Conservation (phyloP, 768 basidiomycete genomes). For the Russula compacta region DNA sequence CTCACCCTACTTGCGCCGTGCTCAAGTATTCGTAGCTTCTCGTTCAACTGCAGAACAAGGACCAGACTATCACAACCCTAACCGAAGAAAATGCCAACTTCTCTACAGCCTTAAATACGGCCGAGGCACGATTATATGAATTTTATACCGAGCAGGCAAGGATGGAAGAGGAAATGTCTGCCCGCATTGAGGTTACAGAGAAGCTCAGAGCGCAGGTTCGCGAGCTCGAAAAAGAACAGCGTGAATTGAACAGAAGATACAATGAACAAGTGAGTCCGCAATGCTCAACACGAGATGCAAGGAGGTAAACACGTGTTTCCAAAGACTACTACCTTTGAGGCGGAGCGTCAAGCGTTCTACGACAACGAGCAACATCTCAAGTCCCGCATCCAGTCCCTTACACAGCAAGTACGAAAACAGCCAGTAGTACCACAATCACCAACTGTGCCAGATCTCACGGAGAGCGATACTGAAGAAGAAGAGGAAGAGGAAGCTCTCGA, state of each 20-base stretch:
- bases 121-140: slow-evolving; percentile 68
- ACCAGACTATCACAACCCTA: slow-evolving; percentile 54
- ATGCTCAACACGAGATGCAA: slow-evolving; percentile 9
- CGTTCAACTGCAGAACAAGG: slow-evolving; percentile 70
- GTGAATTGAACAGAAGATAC: slow-evolving; percentile 73
- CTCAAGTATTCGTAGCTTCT: slow-evolving; percentile 44
- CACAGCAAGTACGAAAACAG: slow-evolving; percentile 57
- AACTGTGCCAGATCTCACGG: slow-evolving; percentile 22
- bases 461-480: slow-evolving; percentile 32
- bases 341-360: slow-evolving; percentile 85
- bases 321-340: slow-evolving; percentile 81
- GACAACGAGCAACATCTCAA: slow-evolving; percentile 93
- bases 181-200: slow-evolving; percentile 74
- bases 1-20: slow-evolving; percentile 6
- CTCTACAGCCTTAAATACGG: slow-evolving; percentile 51
- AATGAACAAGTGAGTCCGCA: slow-evolving; percentile 65
- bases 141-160: slow-evolving; percentile 75
- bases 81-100: slow-evolving; percentile 57
- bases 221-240: slow-evolving; percentile 83
- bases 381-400: slow-evolving; percentile 76
- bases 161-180: slow-evolving; percentile 72
- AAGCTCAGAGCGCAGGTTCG: slow-evolving; percentile 74
- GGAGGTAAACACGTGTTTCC: neutral
- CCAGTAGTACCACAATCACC: slow-evolving; percentile 27
- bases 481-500: slow-evolving; percentile 31